Base-by-base conservation (phyloP, 2,329 filamentous ascomycete genomes). In the Exophiala oligosperma region DNA sequence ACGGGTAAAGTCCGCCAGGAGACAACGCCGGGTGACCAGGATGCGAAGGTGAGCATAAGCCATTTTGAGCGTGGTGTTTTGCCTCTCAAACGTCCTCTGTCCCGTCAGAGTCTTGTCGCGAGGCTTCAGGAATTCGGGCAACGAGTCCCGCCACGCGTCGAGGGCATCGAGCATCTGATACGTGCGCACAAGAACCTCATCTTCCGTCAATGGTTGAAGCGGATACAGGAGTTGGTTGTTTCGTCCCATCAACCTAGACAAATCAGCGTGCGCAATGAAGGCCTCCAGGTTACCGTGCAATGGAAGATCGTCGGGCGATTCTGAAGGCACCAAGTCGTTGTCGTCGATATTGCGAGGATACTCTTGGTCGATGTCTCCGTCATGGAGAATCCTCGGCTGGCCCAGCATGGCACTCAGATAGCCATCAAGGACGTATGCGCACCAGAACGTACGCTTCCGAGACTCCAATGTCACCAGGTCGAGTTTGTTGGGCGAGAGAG, bases 391-490 rank as follows among this genome's bases (percentile, higher is more conserved):
- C 6, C 82, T 71, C 1, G 85, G 85, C 4, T 85, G 75, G 0
- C 85, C 85, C 29, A 87, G 79, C 17, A 86, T 81, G n/a, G 85
- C 82, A 24, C 83, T 82, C 1, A 88, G 72, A 56, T 87, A 87
- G 51, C 82, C 84, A 66, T 88, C 84, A 1, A 87, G 71, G 0
- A 80, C 82, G 64, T 87, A 88, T 0, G 82, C 79, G 2, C 79
- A 80, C 85, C 85, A 87, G 52, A 89, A 87, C 0, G 84, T 78
- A 6, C 84, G 74, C 56, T 81, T 81, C 1, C 81, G 76, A 43
- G 82, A 81, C 59, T 87, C 82, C 40, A 70, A 62, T n/a, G 75
- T 71, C 14, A 76, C 58, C 49, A 71, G 71, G 7, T 68, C 70
- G 24, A 71, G 70, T 9, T 65, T 68, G 8, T 65, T 46, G 44